Evolutionary conservation across 495 filamentous ascomycete species (phyloP).

Genomic region (Endocarpon pusillum): DNA sequence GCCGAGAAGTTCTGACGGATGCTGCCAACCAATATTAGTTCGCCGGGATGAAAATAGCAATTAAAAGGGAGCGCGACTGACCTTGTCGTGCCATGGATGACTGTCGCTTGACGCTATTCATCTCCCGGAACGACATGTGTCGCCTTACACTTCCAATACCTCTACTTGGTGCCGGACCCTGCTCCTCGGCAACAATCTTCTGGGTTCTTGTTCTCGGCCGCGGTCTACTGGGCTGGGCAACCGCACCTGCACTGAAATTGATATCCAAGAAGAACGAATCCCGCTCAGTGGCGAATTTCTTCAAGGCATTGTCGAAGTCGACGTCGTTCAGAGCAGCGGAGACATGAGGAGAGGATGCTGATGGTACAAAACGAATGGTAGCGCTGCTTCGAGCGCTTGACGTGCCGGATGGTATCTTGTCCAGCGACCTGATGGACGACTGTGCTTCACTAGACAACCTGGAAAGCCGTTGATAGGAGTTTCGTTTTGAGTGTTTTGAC

Average conservation of each 20-base stretch:
- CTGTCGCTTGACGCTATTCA: slow-evolving; percentile 89
- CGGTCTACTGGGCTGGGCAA: slow-evolving; percentile 49
- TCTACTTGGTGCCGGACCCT: slow-evolving; percentile 30
- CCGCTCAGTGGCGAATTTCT: slow-evolving; percentile 86
- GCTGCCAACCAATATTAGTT: slow-evolving; percentile 29
- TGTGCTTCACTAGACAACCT: slow-evolving; percentile 44
- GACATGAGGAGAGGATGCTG: slow-evolving; percentile 22
- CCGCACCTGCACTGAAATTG: slow-evolving; percentile 71
- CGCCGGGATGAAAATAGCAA: slow-evolving; percentile 1
- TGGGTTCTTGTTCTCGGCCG: slow-evolving; percentile 63
- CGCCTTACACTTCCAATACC: slow-evolving; percentile 63
- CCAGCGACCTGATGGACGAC: slow-evolving; percentile 47
- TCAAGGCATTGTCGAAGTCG: slow-evolving; percentile 81
- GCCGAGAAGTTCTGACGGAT: slow-evolving; percentile 73
- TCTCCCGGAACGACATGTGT: slow-evolving; percentile 76
- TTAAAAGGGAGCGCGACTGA: slow-evolving; percentile 30
- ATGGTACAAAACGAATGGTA: slow-evolving; percentile 49
- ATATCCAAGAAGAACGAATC: slow-evolving; percentile 89
- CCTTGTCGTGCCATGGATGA: slow-evolving; percentile 61
- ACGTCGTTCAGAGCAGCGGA: slow-evolving; percentile 37
- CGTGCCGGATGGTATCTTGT: slow-evolving; percentile 37
- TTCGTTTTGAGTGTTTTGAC: slow-evolving; percentile 43
- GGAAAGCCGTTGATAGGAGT: slow-evolving; percentile 48
- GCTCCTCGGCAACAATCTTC: slow-evolving; percentile 65
- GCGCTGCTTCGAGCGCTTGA: slow-evolving; percentile 78